phyloP scores from a whole-genome alignment of 805 yeast species.

The Scheffersomyces stipitis region DNA sequence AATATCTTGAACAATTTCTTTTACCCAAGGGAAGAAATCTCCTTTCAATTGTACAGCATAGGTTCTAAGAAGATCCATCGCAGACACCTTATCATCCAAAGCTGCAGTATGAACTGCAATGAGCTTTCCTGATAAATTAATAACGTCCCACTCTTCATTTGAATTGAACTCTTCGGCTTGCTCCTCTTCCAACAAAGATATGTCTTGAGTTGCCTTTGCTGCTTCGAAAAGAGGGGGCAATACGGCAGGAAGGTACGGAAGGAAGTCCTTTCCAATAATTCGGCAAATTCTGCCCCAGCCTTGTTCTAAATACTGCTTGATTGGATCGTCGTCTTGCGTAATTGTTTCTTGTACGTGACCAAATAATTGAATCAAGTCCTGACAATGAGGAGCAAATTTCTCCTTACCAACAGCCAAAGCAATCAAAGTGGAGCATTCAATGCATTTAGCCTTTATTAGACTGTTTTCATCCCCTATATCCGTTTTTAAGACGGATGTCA shows the following conservation, averaged over 20 bases:
- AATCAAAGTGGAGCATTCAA: constrained; percentile 92
- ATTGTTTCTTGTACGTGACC: constrained; percentile 65
- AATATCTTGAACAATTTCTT: constrained; percentile 72
- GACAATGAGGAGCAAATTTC: constrained; percentile 73
- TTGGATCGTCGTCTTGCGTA: constrained; percentile 78
- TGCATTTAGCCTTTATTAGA: constrained; percentile 84
- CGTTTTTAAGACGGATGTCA: constrained; percentile 73
- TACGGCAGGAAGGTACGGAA: constrained; percentile 80
- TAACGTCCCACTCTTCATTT: constrained; percentile 94
- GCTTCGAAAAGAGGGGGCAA: constrained; percentile 85
- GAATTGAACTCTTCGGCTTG: constrained; percentile 78
- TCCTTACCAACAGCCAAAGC: constrained; percentile 95
- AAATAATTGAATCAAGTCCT: constrained; percentile 69
- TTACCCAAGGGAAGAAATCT: constrained; percentile 79
- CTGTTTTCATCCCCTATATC: constrained; percentile 80
- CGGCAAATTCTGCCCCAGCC: constrained; percentile 96
- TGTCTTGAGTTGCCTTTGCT: constrained; percentile 88
- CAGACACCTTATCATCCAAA: constrained; percentile 91
- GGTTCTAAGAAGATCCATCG: constrained; percentile 81
- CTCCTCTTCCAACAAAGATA: constrained; percentile 84
- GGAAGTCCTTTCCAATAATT: constrained; percentile 79
- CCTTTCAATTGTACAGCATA: constrained; percentile 85
- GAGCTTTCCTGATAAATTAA: constrained; percentile 86
- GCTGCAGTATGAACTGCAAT: constrained; percentile 92
- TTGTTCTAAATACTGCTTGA: constrained; percentile 81